Percentiles rank a stretch among this genome's conserved stretches.
Evolutionary conservation across 2,329 filamentous ascomycete genomes (phyloP).

Genomic region (Hymenoscyphus fraxineus): DNA sequence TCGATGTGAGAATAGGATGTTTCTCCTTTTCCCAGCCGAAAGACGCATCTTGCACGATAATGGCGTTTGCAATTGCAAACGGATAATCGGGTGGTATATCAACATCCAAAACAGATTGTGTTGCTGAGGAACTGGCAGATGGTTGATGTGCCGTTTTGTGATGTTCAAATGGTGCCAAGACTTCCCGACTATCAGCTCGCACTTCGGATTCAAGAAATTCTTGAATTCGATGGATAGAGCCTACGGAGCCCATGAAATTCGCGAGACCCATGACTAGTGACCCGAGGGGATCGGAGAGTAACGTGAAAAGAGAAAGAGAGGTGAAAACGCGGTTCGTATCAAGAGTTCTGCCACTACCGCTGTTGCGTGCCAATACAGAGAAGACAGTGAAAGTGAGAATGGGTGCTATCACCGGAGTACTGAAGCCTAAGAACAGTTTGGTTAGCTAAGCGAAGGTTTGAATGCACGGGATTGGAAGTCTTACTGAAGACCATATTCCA

Average conservation of each 20-base stretch:
- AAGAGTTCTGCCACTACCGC: constrained; percentile 25
- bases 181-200: constrained; percentile 23
- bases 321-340: constrained; percentile 36
- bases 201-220: constrained; percentile 22
- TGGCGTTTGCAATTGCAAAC: not conserved
- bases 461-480: not conserved
- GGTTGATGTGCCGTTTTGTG: too few relatives aligned
- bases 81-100: constrained; percentile 3
- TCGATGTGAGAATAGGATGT: constrained; percentile 12
- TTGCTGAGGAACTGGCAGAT: not conserved
- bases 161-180: not conserved
- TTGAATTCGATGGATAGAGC: constrained; percentile 40
- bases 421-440: not conserved
- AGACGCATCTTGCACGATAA: constrained; percentile 13
- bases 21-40: constrained; percentile 20
- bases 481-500: not conserved
- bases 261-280: constrained; percentile 39
- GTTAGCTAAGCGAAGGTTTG: not conserved
- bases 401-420: constrained; percentile 14
- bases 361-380: constrained; percentile 23
- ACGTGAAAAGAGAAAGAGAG: constrained; percentile 38
- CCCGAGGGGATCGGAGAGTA: constrained; percentile 39
- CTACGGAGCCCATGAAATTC: constrained; percentile 35
- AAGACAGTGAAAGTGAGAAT: constrained; percentile 25
- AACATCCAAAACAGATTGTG: not conserved